These are phyloP conservation scores for Sporothrix inflata DNA, from an alignment of 2,329 filamentous ascomycete species.

Conservation along the genomic window DNA sequence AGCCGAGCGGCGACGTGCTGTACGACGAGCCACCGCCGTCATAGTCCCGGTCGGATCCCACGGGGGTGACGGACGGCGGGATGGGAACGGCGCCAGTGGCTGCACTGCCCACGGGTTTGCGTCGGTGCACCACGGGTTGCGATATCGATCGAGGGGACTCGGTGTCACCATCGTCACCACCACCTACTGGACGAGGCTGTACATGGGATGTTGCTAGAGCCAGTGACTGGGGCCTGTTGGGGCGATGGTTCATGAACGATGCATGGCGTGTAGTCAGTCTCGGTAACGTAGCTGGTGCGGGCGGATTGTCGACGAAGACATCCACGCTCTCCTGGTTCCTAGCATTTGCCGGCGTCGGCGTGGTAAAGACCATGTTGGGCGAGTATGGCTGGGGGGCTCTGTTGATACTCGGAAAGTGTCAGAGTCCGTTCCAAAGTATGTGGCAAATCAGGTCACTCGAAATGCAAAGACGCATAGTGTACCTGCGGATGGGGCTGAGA, in stretches of 20 bases:
- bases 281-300: neutral
- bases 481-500: slow-evolving; percentile 6
- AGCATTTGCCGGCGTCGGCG: neutral
- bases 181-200: neutral
- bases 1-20: slow-evolving; percentile 31
- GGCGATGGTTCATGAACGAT: neutral
- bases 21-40: slow-evolving; percentile 31
- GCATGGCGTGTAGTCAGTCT: neutral
- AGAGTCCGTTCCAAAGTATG: neutral
- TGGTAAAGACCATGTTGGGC: neutral
- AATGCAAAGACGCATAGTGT: neutral
- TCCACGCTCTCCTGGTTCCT: neutral
- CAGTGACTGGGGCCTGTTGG: slow-evolving; percentile 8
- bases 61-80: neutral
- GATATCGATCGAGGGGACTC: neutral
- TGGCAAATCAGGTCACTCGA: neutral
- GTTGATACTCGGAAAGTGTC: neutral
- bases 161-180: neutral
- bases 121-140: neutral
- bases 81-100: neutral
- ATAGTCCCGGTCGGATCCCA: slow-evolving; percentile 27
- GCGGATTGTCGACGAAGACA: neutral
- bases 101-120: neutral
- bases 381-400: slow-evolving; percentile 1
- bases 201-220: neutral